A percentile compares a stretch with the other conserved stretches of the same genome.
Evolutionary conservation across 768 basidiomycete species (phyloP).

Genomic region (Hortiboletus campestris): DNA sequence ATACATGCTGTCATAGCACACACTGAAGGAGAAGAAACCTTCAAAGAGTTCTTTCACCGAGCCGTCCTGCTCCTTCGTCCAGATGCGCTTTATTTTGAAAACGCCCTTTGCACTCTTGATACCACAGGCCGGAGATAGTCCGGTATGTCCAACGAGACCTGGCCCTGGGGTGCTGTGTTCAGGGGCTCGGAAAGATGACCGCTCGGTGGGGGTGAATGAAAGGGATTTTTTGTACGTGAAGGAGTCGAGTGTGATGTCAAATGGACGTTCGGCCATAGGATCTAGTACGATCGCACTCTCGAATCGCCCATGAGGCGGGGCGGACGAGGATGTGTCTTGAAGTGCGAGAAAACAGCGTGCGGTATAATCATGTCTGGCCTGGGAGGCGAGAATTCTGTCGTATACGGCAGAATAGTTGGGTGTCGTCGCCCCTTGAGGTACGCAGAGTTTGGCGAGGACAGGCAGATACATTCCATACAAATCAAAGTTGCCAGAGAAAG

Average conservation of each 20-base stretch:
- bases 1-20: conserved; percentile 35
- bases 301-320: conserved; percentile 25
- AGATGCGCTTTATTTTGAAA: conserved; percentile 36
- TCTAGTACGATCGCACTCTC: conserved; percentile 27
- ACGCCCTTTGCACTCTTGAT: conserved; percentile 34
- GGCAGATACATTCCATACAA: conserved; percentile 40
- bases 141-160: conserved; percentile 29
- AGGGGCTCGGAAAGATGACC: conserved; percentile 24
- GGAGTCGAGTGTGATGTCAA: conserved; percentile 28
- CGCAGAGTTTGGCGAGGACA: conserved; percentile 34
- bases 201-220: conserved; percentile 29
- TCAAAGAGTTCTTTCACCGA: conserved; percentile 37
- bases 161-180: conserved; percentile 20
- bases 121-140: conserved; percentile 30
- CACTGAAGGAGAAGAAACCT: conserved; percentile 37
- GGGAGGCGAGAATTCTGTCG: conserved; percentile 36
- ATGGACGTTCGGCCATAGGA: conserved; percentile 37
- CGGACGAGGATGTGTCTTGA: not conserved
- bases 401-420: conserved; percentile 33
- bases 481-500: conserved; percentile 38
- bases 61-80: conserved; percentile 25
- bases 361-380: conserved; percentile 38
- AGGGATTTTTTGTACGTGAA: conserved; percentile 28
- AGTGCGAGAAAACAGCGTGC: conserved; percentile 30
- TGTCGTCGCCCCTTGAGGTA: conserved; percentile 25